Conservation (phyloP, 2,329 filamentous ascomycete species). For the Neurospora sp. region DNA sequence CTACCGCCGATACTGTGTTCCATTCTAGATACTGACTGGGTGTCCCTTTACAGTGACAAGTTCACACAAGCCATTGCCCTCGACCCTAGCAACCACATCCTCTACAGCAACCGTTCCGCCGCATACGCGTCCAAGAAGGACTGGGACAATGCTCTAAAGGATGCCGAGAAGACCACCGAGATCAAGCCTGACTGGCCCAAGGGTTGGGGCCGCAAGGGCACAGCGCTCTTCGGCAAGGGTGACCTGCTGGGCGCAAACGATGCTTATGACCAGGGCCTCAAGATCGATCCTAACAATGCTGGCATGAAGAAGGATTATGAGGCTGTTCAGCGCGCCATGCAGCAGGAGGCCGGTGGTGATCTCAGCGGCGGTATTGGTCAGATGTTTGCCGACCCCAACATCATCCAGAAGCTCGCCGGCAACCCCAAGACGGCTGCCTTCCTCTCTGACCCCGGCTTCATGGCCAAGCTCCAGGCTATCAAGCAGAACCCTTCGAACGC, state of each 20-base stretch:
- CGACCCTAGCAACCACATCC: conserved; percentile 85
- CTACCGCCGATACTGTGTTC: background rate
- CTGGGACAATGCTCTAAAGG: conserved; percentile 73
- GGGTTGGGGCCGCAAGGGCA: conserved; percentile 88
- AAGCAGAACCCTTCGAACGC: conserved; percentile 72
- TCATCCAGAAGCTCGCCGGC: conserved; percentile 79
- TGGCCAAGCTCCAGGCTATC: conserved; percentile 77
- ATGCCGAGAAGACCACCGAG: conserved; percentile 88
- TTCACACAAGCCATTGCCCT: conserved; percentile 89
- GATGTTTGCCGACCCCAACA: conserved; percentile 89
- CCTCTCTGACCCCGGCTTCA: conserved; percentile 77
- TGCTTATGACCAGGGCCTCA: conserved; percentile 89
- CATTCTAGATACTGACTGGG: conserved; percentile 9
- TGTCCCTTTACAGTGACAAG: conserved; percentile 56
- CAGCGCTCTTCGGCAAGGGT: conserved; percentile 78
- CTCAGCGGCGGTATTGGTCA: conserved; percentile 69
- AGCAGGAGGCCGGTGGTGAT: conserved; percentile 55
- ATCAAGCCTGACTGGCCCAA: conserved; percentile 98
- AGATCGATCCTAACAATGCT: conserved; percentile 83
- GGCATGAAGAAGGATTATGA: conserved; percentile 84
- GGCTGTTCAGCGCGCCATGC: conserved; percentile 79
- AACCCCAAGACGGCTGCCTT: conserved; percentile 88
- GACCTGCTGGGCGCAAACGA: conserved; percentile 79
- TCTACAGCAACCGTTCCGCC: conserved; percentile 94
- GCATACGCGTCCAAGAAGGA: conserved; percentile 82